Conservation (phyloP, 805 yeast genomes). For the Suhomyces xylopsoci region DNA sequence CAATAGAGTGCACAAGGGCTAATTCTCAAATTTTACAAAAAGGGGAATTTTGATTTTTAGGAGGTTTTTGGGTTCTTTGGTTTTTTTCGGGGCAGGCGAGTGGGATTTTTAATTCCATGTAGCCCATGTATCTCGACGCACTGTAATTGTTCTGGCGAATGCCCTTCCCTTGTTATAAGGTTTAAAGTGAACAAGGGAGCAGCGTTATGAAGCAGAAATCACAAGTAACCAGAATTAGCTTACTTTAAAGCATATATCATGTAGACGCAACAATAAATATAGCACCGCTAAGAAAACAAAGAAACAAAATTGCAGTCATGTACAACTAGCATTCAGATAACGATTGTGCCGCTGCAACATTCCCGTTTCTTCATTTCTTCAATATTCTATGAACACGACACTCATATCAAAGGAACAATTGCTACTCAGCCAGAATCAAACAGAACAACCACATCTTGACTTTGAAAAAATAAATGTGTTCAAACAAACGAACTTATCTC, state of each 20-base stretch:
- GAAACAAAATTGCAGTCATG: not conserved
- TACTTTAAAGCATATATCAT: not conserved
- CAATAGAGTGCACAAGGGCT: not conserved
- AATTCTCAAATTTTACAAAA: not conserved
- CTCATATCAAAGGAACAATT: not conserved
- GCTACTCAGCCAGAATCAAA: not conserved
- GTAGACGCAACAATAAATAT: not conserved
- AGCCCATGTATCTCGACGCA: not conserved
- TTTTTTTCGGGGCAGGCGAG: not conserved
- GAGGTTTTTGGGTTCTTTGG: not conserved
- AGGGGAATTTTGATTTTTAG: not conserved
- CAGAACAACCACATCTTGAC: not conserved
- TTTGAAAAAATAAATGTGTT: not conserved
- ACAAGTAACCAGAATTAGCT: not conserved
- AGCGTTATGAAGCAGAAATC: not conserved
- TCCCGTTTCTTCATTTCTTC: not conserved
- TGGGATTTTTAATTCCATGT: not conserved
- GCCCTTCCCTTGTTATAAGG: slow-evolving; percentile 1
- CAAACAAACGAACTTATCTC: not conserved
- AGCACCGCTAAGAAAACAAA: not conserved
- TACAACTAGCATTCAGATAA: not conserved
- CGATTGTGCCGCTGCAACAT: not conserved
- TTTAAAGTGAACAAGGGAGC: not conserved
- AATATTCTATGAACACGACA: not conserved
- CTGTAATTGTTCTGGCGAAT: not conserved